Percentiles rank a stretch among this genome's conserved stretches.
Evolutionary conservation across 345 rosid genomes (phyloP).

Genomic region (Bruguiera gymnorhiza): DNA sequence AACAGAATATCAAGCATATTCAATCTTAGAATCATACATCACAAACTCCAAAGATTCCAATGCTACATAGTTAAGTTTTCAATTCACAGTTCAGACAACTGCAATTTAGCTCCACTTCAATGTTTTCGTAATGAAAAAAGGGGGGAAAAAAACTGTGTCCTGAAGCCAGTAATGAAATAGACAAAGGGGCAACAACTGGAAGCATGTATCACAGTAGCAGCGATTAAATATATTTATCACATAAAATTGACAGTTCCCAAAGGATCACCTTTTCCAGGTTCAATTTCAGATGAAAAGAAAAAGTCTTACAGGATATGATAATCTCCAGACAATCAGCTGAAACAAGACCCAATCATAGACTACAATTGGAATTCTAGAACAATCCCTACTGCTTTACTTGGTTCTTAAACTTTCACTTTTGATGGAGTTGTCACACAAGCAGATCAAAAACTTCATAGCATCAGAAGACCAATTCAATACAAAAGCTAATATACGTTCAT

Average conservation of each 20-base stretch:
- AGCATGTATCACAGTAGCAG: not conserved
- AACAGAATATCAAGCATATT: conserved; percentile 5
- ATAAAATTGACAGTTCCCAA: not conserved
- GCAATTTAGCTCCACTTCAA: not conserved
- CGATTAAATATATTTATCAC: not conserved
- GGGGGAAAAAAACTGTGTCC: not conserved
- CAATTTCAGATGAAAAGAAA: not conserved
- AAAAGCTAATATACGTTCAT: conserved; percentile 2
- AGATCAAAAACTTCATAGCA: not conserved
- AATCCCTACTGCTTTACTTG: not conserved
- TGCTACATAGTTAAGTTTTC: not conserved
- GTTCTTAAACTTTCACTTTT: not conserved
- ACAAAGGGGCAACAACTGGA: not conserved
- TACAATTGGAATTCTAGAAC: not conserved
- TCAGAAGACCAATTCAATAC: not conserved
- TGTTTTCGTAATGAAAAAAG: not conserved
- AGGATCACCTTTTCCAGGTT: not conserved
- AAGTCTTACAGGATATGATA: too few relatives aligned
- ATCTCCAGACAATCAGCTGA: not conserved
- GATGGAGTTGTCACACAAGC: not conserved
- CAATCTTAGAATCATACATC: conserved; percentile 8
- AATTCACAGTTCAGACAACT: not conserved
- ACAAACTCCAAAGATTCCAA: not conserved
- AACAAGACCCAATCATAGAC: not conserved
- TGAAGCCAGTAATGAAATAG: not conserved